Evolutionary conservation across 2,329 filamentous ascomycete species (phyloP).

Genomic region (Sphaerulina musiva): DNA sequence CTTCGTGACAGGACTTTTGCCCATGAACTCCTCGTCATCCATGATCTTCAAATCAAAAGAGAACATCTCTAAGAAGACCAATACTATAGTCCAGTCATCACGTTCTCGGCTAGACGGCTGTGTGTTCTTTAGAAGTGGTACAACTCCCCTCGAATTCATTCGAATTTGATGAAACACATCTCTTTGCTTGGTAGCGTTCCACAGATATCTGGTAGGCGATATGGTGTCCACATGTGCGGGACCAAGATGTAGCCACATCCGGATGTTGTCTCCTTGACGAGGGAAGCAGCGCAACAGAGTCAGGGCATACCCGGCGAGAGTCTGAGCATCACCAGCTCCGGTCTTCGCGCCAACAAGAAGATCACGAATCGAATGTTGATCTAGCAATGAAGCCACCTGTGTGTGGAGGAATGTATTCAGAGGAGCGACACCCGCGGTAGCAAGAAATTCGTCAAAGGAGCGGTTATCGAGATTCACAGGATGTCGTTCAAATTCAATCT

Average conservation of each 20-base stretch:
- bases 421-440: conserved; percentile 22
- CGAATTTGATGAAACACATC: conserved; percentile 52
- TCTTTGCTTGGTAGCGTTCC: conserved; percentile 59
- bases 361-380: conserved; percentile 63
- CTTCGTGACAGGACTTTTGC: conserved; percentile 30
- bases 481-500: conserved; percentile 47
- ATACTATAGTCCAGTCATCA: conserved; percentile 78
- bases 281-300: conserved; percentile 83
- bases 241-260: conserved; percentile 86
- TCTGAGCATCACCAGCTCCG: conserved; percentile 53
- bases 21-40: conserved; percentile 85
- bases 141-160: conserved; percentile 52
- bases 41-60: conserved; percentile 87
- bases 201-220: conserved; percentile 76
- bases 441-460: conserved; percentile 44
- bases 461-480: conserved; percentile 30
- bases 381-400: conserved; percentile 64
- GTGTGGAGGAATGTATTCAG: conserved; percentile 51
- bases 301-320: conserved; percentile 78
- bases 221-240: conserved; percentile 34
- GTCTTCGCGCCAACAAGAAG: conserved; percentile 22
- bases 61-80: conserved; percentile 91
- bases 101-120: conserved; percentile 29
- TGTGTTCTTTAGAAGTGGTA: conserved; percentile 48
- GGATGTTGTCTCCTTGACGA: conserved; percentile 72